Base-by-base conservation (phyloP, 192 early-diverging fungal genomes). In the Backusella australiensis region DNA sequence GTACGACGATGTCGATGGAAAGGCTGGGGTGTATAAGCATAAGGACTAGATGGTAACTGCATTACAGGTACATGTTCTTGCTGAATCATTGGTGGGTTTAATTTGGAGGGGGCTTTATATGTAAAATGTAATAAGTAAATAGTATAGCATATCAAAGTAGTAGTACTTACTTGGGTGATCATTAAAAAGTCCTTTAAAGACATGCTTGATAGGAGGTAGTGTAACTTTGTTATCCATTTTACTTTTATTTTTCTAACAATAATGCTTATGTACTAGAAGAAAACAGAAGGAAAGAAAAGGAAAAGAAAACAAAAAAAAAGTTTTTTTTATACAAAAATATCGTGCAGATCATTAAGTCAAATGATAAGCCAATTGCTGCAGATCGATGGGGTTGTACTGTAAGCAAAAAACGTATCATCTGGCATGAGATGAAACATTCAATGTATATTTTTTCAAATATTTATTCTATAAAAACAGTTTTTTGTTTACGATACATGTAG, bases 401-500 rank as follows among this genome's bases (percentile, higher is more conserved):
- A n/a, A 34, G 8, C 4, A 68, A 35, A 35, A n/a, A 35, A 4
- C 26, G 17, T 17, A 35, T 35, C 34, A 35, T 68, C 67, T 35
- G 29, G 67, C 67, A 68, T 36, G 17, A 17, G 11, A 67, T 68
- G 67, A 68, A 68, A 68, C 67, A n/a, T 17, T 17, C 9, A 35
- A 68, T 34, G 12, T n/a, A 68, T 34, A 19, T 19, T 12, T 9
- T 35, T 32, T 68, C 7, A 9, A n/a, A 19, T 69, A 36, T 39
- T 69, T 39, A 69, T 39, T 69, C n/a, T 23, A 9, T 4, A 36
- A 42, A 15, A 36, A 69, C 6, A 49, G 17, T 15, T 49, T 44
- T 71, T 44, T 26, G 42, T 65, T 41, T 46, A 49, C 52, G 49
- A 69, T 81, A 81, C 21, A 59, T 77, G 38, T 81, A 77, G 46